Conservation (phyloP, 371 early-diverging fungal species). For the Phascolomyces articulosus region DNA sequence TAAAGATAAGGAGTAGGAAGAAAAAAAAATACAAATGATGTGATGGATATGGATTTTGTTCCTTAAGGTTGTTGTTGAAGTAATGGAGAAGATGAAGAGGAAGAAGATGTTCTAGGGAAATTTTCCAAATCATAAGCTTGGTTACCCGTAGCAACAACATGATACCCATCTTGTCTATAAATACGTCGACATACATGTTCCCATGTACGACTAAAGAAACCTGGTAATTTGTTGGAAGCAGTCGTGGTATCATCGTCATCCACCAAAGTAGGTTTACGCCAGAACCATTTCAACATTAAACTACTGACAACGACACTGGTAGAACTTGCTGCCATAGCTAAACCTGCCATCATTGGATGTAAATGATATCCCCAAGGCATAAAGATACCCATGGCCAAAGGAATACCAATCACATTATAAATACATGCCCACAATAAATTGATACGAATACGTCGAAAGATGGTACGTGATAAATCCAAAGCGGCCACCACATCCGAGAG, state of each 20-base stretch:
- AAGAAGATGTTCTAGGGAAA: background rate
- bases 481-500: slow-evolving; percentile 86
- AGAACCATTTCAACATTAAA: slow-evolving; percentile 74
- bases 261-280: slow-evolving; percentile 54
- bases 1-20: background rate
- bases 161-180: slow-evolving; percentile 9
- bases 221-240: background rate
- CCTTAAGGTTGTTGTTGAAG: slow-evolving; percentile 2
- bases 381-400: slow-evolving; percentile 93
- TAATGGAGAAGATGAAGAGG: background rate
- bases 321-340: slow-evolving; percentile 95
- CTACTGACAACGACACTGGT: slow-evolving; percentile 91
- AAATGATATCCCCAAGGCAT: slow-evolving; percentile 83
- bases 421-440: slow-evolving; percentile 91
- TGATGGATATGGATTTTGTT: too few species aligned
- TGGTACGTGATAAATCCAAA: slow-evolving; percentile 80
- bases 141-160: slow-evolving; percentile 11
- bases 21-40: background rate
- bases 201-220: background rate
- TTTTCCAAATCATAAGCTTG: slow-evolving; percentile 15
- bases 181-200: background rate
- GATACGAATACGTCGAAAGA: slow-evolving; percentile 81
- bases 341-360: slow-evolving; percentile 91
- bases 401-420: slow-evolving; percentile 91
- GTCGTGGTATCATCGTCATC: background rate